Evolutionary conservation across 257 asterid genomes (phyloP), one percentile per base, ranked within the genome.

Genomic region (Pogostemon cablin): DNA sequence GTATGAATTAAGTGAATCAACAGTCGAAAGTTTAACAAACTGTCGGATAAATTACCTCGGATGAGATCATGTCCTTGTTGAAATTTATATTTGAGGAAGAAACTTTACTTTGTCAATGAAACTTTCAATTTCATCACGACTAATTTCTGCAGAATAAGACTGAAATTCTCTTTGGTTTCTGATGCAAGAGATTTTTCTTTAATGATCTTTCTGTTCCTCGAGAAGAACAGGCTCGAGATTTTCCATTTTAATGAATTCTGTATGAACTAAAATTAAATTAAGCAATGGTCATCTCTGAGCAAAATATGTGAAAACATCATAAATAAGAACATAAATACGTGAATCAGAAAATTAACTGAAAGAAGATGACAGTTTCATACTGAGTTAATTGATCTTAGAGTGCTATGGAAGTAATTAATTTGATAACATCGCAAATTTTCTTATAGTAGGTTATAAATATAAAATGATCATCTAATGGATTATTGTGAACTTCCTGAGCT

Each of bases 161-260:
- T 9, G 71, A 35, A 71, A 57, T 40, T 74, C 87, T 67, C 80
- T 63, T 64, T 80, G 70, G 82, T 74, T 72, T 79, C 82, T 43
- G 84, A 62, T 67, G 68, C 62, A 59, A 43, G 67, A 66, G 79
- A 67, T 71, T 81, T 82, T 32, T 83, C 86, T 83, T 88, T 86
- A 76, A 76, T 69, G 57, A 75, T 41, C 77, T 79, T 93, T 79
- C 83, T 93, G 81, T 69, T 87, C 83, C 88, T 85, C 20, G 89
- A 86, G 85, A 88, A 90, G 71, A 93, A 89, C 82, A 93, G 80
- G 77, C 86, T 89, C 11, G 98, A 89, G 46, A 91, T 91, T 78
- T 89, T 91, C 80, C 91, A 95, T 63, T 81, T 91, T 34, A 90
- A 85, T 5, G 95, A 87, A 7, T 20, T 20, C 25, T 20, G 25